phyloP scores from a whole-genome alignment of 805 yeast genomes.

The Barnettozyma wickerhamii region DNA sequence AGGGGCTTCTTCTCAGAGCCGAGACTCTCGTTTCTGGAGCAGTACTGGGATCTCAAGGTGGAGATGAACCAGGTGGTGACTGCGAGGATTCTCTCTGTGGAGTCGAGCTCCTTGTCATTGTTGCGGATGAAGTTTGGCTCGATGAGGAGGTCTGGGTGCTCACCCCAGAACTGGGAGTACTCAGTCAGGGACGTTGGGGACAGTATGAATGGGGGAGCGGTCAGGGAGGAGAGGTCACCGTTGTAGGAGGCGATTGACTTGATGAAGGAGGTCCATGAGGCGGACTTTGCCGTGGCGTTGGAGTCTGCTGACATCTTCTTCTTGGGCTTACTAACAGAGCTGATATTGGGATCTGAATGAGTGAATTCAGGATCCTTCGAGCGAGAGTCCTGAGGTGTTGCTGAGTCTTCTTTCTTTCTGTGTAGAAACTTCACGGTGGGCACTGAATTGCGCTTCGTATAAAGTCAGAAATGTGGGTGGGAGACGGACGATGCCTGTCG shows the following conservation, averaged over 20 bases:
- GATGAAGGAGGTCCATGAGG: conserved; percentile 89
- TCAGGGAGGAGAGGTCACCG: conserved; percentile 87
- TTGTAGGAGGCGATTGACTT: conserved; percentile 89
- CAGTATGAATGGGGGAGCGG: conserved; percentile 96
- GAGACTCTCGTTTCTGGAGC: conserved; percentile 84
- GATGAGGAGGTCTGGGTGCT: conserved; percentile 78
- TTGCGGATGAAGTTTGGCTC: conserved; percentile 57
- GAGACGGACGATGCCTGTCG: background rate
- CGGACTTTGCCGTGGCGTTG: conserved; percentile 31
- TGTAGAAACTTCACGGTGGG: conserved; percentile 1
- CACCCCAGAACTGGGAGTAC: conserved; percentile 95
- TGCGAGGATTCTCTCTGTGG: conserved; percentile 65
- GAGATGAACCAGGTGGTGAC: conserved; percentile 91
- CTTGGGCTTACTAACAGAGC: background rate
- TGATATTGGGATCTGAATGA: background rate
- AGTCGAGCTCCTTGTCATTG: conserved; percentile 39
- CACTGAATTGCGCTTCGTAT: too few relatives aligned
- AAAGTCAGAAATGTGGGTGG: too few relatives aligned
- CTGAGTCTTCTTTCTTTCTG: background rate
- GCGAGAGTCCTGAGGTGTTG: background rate
- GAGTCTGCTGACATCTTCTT: conserved; percentile 31
- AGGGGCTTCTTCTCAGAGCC: conserved; percentile 98
- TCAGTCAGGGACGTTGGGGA: conserved; percentile 87
- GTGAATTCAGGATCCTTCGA: background rate
- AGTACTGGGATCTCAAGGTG: conserved; percentile 88